Base-by-base conservation (phyloP, 257 asterid species). In the Jacaranda mimosifolia region DNA sequence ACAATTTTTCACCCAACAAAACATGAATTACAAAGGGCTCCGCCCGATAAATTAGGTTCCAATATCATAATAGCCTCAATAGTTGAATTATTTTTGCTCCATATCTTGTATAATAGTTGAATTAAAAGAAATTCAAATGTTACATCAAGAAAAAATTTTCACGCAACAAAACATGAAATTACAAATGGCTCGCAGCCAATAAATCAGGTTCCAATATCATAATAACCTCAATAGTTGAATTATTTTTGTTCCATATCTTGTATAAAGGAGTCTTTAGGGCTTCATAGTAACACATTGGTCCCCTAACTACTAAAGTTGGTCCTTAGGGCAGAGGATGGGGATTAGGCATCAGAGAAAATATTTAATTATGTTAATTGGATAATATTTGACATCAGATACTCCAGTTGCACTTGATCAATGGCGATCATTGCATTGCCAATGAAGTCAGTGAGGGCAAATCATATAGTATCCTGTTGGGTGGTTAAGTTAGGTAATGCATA, bases 381-480 rank as follows among this genome's bases (percentile, higher is more conserved):
- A 48, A 18, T 74, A 48, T 18, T 74, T 51, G 56, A 59, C 48
- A 78, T 35, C 59, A 74, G 53, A 77, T 35, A 68, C 62, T n/a
- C 78, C 72, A n/a, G 35, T 21, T 49, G 69, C 64, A 69, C 66
- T 46, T 49, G 49, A 40, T 71, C 58, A 69, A 35, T 39, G 63
- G 48, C 21, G 46, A 60, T 51, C 68, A 43, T 35, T 48, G 42
- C 19, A 73, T 72, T 55, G 69, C 69, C 63, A 59, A 46, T 48
- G 17, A 48, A 80, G 63, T 52, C 42, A 26, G 42, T 73, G 18
- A n/a, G 66, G 72, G 8, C 6, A 18, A 42, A 58, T 17, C 35
- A n/a, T n/a, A n/a, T n/a, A n/a, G n/a, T n/a, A n/a, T n/a, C n/a
- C n/a, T n/a, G n/a, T n/a, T n/a, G n/a, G 52, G 51, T 36, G 45